Conservation (phyloP, 169 alveolate genomes). For the Plasmodium coatneyi region DNA sequence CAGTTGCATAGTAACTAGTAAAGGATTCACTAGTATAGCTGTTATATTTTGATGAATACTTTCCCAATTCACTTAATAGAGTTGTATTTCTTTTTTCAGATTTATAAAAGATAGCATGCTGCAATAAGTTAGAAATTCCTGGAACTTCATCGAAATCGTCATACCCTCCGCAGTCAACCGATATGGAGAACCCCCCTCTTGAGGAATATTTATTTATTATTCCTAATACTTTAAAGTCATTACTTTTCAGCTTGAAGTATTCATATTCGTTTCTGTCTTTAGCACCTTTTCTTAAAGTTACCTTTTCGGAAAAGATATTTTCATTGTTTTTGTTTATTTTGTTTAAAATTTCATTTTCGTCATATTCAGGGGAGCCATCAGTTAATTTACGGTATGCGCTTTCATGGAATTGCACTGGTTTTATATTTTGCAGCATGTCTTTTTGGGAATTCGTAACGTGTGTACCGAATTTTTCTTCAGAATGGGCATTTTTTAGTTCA, state of each 20-base stretch:
- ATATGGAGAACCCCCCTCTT: conserved; percentile 70
- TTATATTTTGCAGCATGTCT: conserved; percentile 8
- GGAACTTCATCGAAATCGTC: conserved; percentile 69
- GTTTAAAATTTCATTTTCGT: conserved; percentile 6
- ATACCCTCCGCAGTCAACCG: conserved; percentile 73
- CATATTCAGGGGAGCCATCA: conserved; percentile 8
- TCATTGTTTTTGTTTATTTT: conserved; percentile 16
- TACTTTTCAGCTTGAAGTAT: conserved; percentile 66
- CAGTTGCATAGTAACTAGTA: conserved; percentile 49
- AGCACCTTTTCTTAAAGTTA: conserved; percentile 40
- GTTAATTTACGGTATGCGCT: conserved; percentile 10
- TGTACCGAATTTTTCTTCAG: background rate
- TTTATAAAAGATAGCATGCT: conserved; percentile 52
- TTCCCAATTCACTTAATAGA: conserved; percentile 59
- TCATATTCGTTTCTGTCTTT: conserved; percentile 48
- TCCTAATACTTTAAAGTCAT: conserved; percentile 72
- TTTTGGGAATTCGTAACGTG: conserved; percentile 3
- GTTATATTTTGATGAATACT: conserved; percentile 50
- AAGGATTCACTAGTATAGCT: conserved; percentile 39
- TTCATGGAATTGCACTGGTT: conserved; percentile 36
- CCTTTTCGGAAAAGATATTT: conserved; percentile 38
- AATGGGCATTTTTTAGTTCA: conserved; percentile 18
- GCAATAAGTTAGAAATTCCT: conserved; percentile 70
- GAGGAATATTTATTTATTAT: conserved; percentile 71
- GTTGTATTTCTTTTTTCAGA: conserved; percentile 75